Percentiles rank a stretch among this genome's conserved stretches.
Conservation (phyloP, 2,329 filamentous ascomycete genomes). For the Scedosporium apiospermum region DNA sequence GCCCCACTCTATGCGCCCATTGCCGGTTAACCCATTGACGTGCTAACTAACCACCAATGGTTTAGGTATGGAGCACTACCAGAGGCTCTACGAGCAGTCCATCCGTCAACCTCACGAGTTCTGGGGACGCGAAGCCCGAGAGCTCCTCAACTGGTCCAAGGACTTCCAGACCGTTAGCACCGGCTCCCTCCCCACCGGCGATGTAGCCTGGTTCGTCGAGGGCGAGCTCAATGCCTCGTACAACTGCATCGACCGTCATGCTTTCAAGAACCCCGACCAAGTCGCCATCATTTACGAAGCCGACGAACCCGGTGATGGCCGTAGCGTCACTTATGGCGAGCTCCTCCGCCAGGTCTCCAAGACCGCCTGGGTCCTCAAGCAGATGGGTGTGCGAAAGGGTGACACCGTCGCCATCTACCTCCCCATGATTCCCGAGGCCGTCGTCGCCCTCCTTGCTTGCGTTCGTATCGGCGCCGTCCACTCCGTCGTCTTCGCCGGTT, state of each 20-base stretch:
- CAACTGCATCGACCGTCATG: slow-evolving; percentile 96
- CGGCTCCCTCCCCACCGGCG: slow-evolving; percentile 68
- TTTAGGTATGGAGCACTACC: slow-evolving; percentile 56
- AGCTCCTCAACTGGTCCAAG: slow-evolving; percentile 79
- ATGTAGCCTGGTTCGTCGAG: slow-evolving; percentile 91
- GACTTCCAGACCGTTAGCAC: slow-evolving; percentile 86
- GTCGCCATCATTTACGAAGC: slow-evolving; percentile 98
- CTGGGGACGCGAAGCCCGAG: slow-evolving; percentile 78
- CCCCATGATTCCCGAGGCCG: slow-evolving; percentile 95
- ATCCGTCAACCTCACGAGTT: slow-evolving; percentile 84
- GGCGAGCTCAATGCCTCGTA: slow-evolving; percentile 90
- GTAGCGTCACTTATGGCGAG: slow-evolving; percentile 86
- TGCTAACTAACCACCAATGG: slow-evolving; percentile 2
- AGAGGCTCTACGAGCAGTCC: slow-evolving; percentile 67
- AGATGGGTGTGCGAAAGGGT: slow-evolving; percentile 94
- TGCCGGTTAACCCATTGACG: neutral
- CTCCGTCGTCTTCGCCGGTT: slow-evolving; percentile 95
- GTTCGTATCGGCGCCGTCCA: slow-evolving; percentile 89
- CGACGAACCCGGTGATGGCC: slow-evolving; percentile 79
- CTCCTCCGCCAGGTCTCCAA: slow-evolving; percentile 85
- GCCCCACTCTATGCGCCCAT: neutral
- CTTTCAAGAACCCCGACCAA: slow-evolving; percentile 86
- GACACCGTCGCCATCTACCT: slow-evolving; percentile 96
- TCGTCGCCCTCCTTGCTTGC: slow-evolving; percentile 86
- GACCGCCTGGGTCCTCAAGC: slow-evolving; percentile 78